Percentiles rank a stretch among this genome's conserved stretches.
Evolutionary conservation across 371 early-diverging fungal species (phyloP).

Genomic region (Haplosporangium sp.): DNA sequence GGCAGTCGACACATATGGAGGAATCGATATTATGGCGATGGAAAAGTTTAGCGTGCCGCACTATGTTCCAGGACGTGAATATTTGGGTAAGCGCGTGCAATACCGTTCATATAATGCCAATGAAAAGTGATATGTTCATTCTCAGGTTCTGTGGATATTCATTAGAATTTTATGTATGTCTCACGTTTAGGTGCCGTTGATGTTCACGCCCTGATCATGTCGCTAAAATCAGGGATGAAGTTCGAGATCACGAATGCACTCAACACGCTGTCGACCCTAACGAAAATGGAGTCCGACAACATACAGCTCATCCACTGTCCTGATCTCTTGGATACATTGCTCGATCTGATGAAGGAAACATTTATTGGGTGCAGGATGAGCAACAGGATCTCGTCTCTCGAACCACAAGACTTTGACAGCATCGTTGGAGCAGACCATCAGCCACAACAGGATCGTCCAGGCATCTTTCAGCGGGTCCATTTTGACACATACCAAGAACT

Average conservation of each 20-base stretch:
- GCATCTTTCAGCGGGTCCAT: conserved; percentile 18
- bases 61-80: conserved; percentile 66
- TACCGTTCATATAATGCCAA: not conserved
- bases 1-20: conserved; percentile 78
- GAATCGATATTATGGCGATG: conserved; percentile 75
- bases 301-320: conserved; percentile 61
- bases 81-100: conserved; percentile 58
- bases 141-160: not conserved
- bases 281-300: conserved; percentile 49
- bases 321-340: conserved; percentile 63
- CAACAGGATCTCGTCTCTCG: not conserved
- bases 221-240: conserved; percentile 78
- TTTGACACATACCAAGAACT: conserved; percentile 60
- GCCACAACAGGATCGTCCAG: not conserved
- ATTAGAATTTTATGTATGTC: not conserved
- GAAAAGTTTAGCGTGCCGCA: conserved; percentile 69
- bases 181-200: conserved; percentile 67
- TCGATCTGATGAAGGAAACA: conserved; percentile 54
- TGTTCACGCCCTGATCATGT: conserved; percentile 80
- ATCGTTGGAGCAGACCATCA: not conserved
- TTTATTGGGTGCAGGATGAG: conserved; percentile 22
- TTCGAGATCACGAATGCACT: conserved; percentile 80
- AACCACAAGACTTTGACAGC: not conserved
- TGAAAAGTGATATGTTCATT: not conserved
- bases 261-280: conserved; percentile 74